Evolutionary conservation across 2,329 filamentous ascomycete species (phyloP), one percentile per base, ranked within the genome.

Genomic region (Trichoderma guizhouense): DNA sequence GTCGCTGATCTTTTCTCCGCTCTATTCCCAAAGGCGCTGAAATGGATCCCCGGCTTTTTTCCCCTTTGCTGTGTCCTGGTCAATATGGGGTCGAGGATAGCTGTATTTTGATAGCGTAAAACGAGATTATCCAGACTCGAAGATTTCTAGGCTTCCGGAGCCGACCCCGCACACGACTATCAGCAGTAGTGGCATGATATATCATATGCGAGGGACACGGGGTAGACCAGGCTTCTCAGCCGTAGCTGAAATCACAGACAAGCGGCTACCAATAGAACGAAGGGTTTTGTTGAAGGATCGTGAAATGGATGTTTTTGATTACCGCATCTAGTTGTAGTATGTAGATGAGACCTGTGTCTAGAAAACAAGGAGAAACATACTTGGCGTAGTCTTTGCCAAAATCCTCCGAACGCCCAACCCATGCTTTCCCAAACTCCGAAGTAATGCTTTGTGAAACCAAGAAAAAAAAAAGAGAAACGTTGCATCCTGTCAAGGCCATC

Each of bases 1-100:
- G 65, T 68, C 65, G 51, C 65, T 39, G 53, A 60, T 68, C 55
- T 34, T 36, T 69, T 69, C 55, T 34, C 65, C 65, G 65, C 65
- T 60, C 65, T 69, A 69, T 69, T 69, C 34, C 65, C 26, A 60
- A 30, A 30, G 36, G 55, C 53, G n/a, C 39, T 55, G 28, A 43
- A 60, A 60, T 32, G 57, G 57, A 60, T 32, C 57, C 6, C 55
- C 28, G 3, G n/a, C 14, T 34, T 15, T 69, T 47, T 43, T 18
- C 26, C 21, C 26, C 12, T 30, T 55, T 21, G 11, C 8, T 34
- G 26, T 24, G 14, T 28, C 12, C 14, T 58, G 34, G 15, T 36
- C 21, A 12, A 66, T 65, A n/a, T 53, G 28, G 62, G 62, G 43
- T 24, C 51, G 58, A 30, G 39, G 28, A 21, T 7, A n/a, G 63